A percentile compares a stretch with the other conserved stretches of the same genome.
These are phyloP conservation scores for Vigna mungo DNA, from an alignment of 306 rosid species.

Conservation along the genomic window DNA sequence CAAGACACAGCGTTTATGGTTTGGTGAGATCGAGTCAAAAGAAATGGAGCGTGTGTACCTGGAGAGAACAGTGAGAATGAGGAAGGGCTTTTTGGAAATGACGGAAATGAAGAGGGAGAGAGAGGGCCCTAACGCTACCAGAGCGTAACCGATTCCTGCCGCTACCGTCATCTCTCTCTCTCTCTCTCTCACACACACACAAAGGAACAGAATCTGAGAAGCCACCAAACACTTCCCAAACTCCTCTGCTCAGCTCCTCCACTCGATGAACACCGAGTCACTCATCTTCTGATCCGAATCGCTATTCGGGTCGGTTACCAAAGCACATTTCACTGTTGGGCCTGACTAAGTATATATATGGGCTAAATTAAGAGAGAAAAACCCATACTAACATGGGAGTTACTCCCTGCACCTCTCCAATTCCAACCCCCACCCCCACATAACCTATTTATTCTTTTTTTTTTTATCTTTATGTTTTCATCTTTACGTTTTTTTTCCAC, in stretches of 20 bases:
- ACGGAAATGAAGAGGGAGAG: conserved; percentile 85
- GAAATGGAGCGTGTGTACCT: conserved; percentile 51
- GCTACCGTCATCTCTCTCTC: conserved; percentile 63
- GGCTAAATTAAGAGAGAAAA: neutral
- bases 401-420: too few species aligned
- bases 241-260: conserved; percentile 25
- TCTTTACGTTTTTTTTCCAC: too few species aligned
- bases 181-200: neutral
- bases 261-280: neutral
- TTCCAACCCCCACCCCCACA: too few species aligned
- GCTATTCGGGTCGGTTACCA: neutral
- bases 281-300: neutral
- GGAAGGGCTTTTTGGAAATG: conserved; percentile 83
- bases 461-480: too few species aligned
- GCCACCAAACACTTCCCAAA: conserved; percentile 25
- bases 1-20: neutral
- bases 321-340: neutral
- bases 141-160: conserved; percentile 88
- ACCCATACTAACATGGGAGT: too few species aligned
- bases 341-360: neutral
- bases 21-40: neutral
- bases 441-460: too few species aligned
- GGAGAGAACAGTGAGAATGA: conserved; percentile 90
- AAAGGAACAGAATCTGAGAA: neutral
- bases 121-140: conserved; percentile 88